Percentiles rank a stretch among this genome's conserved stretches.
Evolutionary conservation across 176 grass and related monocot genomes (phyloP).

Genomic region (Carex kokanica): DNA sequence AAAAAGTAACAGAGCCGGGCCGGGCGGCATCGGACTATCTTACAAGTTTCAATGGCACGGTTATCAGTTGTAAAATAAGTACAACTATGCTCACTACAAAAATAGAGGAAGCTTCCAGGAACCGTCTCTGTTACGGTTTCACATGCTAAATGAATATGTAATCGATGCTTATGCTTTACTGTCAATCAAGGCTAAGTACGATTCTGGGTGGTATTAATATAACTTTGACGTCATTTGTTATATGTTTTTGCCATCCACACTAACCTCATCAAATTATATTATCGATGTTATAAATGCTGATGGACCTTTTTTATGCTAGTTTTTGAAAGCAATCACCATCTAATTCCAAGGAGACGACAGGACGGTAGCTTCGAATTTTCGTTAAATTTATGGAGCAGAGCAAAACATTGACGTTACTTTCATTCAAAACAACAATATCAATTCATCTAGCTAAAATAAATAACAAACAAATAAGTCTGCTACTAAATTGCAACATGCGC

Average conservation of each 20-base stretch:
- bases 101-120: conserved; percentile 19
- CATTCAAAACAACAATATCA: no score
- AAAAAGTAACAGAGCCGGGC: no score
- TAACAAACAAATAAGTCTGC: no score
- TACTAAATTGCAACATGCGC: no score
- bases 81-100: not conserved
- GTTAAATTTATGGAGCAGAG: no score
- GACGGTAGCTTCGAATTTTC: not conserved
- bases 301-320: not conserved
- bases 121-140: not conserved
- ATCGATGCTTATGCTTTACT: conserved; percentile 27
- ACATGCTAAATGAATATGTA: conserved; percentile 22
- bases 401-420: no score
- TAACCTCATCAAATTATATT: no score
- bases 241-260: no score
- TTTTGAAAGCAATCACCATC: not conserved
- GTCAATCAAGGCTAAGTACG: not conserved
- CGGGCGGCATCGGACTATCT: not conserved
- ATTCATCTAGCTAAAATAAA: no score
- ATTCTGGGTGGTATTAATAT: not conserved
- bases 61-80: not conserved
- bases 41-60: not conserved
- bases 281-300: not conserved
- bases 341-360: not conserved
- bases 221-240: not conserved